These are phyloP conservation scores for Cryptococcus sp. DNA, from an alignment of 1,284 basidiomycete species.

Conservation along the genomic window DNA sequence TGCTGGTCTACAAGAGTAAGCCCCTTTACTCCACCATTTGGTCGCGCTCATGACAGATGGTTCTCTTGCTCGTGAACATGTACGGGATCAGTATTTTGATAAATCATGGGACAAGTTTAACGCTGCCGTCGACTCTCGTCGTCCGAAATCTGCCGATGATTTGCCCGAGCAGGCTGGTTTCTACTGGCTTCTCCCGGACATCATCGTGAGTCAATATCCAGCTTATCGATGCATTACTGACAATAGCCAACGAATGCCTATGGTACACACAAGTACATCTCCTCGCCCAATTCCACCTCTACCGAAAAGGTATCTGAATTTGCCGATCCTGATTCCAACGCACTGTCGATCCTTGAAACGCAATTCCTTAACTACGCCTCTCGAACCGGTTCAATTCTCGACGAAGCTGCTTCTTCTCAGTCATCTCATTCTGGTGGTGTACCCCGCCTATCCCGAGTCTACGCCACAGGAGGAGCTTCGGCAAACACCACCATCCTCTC, in stretches of 20 bases:
- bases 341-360: constrained; percentile 78
- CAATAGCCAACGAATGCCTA: constrained; percentile 33
- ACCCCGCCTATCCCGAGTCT: constrained; percentile 61
- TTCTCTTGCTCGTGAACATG: constrained; percentile 71
- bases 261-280: constrained; percentile 36
- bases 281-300: constrained; percentile 9
- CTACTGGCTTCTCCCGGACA: constrained; percentile 52
- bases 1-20: constrained; percentile 52
- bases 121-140: constrained; percentile 53
- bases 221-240: constrained; percentile 35
- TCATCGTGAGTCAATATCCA: constrained; percentile 57
- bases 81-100: constrained; percentile 64
- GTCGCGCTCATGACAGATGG: constrained; percentile 60
- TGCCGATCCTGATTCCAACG: constrained; percentile 54
- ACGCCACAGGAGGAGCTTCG: constrained; percentile 76
- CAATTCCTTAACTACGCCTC: constrained; percentile 60
- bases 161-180: constrained; percentile 54
- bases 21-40: constrained; percentile 52
- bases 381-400: constrained; percentile 54
- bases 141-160: constrained; percentile 19
- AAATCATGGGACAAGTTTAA: constrained; percentile 71
- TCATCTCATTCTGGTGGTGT: constrained; percentile 9
- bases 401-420: constrained; percentile 53
- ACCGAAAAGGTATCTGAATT: constrained; percentile 32
- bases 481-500: constrained; percentile 69